Conservation (phyloP, 768 basidiomycete species). For the Suillus hirtellus region DNA sequence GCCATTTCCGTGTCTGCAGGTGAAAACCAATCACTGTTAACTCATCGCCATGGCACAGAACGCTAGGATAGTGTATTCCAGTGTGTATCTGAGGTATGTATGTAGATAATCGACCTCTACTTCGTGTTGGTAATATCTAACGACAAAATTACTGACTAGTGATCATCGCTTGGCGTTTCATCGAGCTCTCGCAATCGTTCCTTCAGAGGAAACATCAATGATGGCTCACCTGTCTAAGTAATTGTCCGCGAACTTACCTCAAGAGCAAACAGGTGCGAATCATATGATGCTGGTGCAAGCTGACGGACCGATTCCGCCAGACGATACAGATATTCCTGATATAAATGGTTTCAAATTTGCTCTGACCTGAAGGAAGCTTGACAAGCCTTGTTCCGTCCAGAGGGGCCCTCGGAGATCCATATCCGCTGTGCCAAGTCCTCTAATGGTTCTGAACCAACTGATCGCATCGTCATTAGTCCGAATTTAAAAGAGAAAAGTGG, state of each 20-base stretch:
- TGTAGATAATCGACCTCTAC: not conserved
- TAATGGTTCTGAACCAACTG: slow-evolving; percentile 86
- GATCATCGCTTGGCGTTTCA: not conserved
- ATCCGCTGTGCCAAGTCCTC: slow-evolving; percentile 67
- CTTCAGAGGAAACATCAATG: not conserved
- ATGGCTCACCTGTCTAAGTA: not conserved
- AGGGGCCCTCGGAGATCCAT: slow-evolving; percentile 77
- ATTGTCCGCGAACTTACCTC: slow-evolving; percentile 49
- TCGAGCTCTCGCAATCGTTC: not conserved
- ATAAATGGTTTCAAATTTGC: not conserved
- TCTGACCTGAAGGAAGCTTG: not conserved
- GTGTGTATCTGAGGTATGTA: not conserved
- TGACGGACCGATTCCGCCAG: slow-evolving; percentile 72
- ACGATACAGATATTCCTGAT: slow-evolving; percentile 83
- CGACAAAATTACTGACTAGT: not conserved
- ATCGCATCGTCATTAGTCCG: not conserved
- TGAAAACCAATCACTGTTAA: not conserved
- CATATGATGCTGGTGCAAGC: slow-evolving; percentile 71
- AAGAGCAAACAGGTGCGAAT: slow-evolving; percentile 74
- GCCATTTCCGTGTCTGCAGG: not conserved
- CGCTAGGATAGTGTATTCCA: not conserved
- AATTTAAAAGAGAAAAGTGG: not conserved
- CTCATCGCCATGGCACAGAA: not conserved
- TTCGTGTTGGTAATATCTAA: no score
- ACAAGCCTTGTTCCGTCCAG: slow-evolving; percentile 81